Base-by-base conservation (phyloP, 306 rosid species). In the Quercus parvula region DNA sequence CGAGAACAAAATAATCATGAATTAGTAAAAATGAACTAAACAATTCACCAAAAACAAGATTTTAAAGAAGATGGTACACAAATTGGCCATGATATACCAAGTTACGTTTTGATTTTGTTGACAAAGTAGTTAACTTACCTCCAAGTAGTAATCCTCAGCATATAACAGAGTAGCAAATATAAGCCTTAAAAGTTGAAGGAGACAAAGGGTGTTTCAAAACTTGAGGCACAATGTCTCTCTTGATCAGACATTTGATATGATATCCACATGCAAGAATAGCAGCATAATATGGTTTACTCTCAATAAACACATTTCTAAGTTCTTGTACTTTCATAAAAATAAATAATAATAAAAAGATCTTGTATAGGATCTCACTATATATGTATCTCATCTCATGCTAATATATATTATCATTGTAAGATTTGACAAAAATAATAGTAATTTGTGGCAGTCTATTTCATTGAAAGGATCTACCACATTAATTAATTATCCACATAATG, bases 91-190 rank as follows among this genome's bases (percentile, higher is more conserved):
- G 18, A 56, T 31, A 20, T 19, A 35, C 25, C 1, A 1, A 25
- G 12, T 33, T 14, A 33, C 20, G 4, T 31, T 5, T 51, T 5
- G 38, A 38, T 2, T 38, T 38, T 38, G 11, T 7, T 38, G 44
- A 38, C 10, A 38, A 38, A 38, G 44, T 13, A 17, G 41, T 24
- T 54, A 52, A 5, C 22, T 17, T 77, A 82, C 90, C 90, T 84
- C 76, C 22, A 10, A 30, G 57, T 84, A 77, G 81, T 67, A 82
- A 2, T 84, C 85, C 80, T 87, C 88, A n/a, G 80, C 80, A 77
- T 79, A 80, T 49, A 74, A 46, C 5, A 82, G 74, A 77, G 88
- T 77, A 22, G 86, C 83, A 73, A 87, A 87, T 38, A 81, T 69
- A 79, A 63, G 75, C 81, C 86, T 77, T 82, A 19, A 84, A 84